Base-by-base conservation (phyloP, 192 early-diverging fungal genomes). In the Coemansia sp. region DNA sequence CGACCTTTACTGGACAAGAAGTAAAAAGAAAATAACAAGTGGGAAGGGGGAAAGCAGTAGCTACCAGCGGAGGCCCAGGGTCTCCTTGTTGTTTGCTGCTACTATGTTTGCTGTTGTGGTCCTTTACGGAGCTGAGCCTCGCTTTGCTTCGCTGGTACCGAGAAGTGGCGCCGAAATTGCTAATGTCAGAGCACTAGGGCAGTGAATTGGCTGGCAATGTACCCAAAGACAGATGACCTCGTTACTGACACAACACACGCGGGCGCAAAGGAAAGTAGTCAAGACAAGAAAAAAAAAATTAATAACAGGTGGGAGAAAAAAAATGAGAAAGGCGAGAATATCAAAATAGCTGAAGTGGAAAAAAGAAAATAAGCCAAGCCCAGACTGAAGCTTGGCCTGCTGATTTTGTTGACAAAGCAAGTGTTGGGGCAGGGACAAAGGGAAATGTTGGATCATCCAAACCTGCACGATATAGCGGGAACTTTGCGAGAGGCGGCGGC, bases 191-290 rank as follows among this genome's bases (percentile, higher is more conserved):
- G 54, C 54, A 57, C 31, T 57, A 57, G 54, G 32, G 9, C n/a
- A 36, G 60, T 39, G 42, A 54, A 31, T 31, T 32, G n/a, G 27
- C 51, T 54, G 14, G 49, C 19, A 15, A 53, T 27, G 22, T 54
- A 11, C 24, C 47, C 24, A 54, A 54, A 32, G 51, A 14, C 27
- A 54, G 51, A 54, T 54, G 51, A 54, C 27, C 46, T 47, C 46
- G 11, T 11, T 10, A 8, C 46, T 47, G 46, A 24, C 51, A 54
- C 51, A 31, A 31, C 51, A 54, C 51, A 27, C 51, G 29, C 25
- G 51, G 7, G 51, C 14, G 51, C 4, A 35, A 35, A 35, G n/a
- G n/a, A n/a, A n/a, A n/a, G n/a, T n/a, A n/a, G n/a, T n/a, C n/a
- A 17, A 61, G 19, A 7, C 2, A 12, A 11, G 3, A 1, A 38